These are phyloP conservation scores for Pleurozium schreberi DNA, from an alignment of 225 moss, liverwort and hornwort genomes.

Conservation along the genomic window DNA sequence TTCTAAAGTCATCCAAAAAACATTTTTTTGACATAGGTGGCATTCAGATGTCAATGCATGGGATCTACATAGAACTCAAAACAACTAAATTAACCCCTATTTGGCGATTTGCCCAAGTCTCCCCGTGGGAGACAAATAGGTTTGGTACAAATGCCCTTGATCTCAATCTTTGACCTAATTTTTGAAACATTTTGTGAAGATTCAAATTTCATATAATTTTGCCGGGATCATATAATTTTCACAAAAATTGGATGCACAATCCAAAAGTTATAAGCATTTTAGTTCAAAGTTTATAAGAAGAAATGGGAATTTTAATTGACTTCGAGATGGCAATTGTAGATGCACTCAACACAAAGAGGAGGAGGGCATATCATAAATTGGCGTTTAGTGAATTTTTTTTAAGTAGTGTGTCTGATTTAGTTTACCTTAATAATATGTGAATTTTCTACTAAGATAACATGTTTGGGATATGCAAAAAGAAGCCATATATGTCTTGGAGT, in stretches of 20 bases:
- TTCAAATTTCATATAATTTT: too few relatives aligned
- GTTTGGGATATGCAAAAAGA: neutral
- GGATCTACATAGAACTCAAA: neutral
- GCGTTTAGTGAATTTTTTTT: accelerated
- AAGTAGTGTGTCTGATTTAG: neutral
- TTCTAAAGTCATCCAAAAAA: neutral
- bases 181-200: neutral
- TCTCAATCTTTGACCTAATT: neutral
- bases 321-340: accelerated
- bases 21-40: neutral
- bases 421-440: neutral
- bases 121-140: accelerated
- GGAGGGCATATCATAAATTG: neutral
- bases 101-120: neutral
- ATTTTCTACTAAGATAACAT: neutral
- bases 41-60: neutral
- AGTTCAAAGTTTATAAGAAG: neutral
- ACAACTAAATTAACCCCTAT: neutral
- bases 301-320: neutral
- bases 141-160: accelerated
- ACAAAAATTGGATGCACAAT: accelerated
- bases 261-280: neutral
- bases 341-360: neutral
- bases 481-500: neutral
- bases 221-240: neutral